A percentile compares a stretch with the other conserved stretches of the same genome.
These are phyloP conservation scores for Scytalidium sp. DNA, from an alignment of 2,329 filamentous ascomycete genomes.

Conservation along the genomic window DNA sequence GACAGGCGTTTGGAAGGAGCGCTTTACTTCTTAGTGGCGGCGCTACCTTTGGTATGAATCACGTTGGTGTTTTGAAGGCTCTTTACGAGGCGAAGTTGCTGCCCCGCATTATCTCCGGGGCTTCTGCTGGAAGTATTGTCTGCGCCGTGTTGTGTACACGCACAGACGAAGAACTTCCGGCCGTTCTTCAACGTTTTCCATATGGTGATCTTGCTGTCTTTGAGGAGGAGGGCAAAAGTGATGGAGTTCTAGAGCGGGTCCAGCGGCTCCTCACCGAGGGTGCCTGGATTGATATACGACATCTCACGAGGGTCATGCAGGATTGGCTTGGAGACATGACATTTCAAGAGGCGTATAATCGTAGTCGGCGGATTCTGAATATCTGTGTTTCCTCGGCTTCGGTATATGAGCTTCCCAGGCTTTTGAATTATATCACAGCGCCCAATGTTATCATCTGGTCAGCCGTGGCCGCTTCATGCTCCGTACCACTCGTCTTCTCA, in stretches of 20 bases:
- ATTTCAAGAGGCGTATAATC: constrained; percentile 93
- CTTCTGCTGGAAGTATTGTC: constrained; percentile 69
- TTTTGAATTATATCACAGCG: constrained; percentile 90
- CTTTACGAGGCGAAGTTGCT: constrained; percentile 60
- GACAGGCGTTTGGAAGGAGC: constrained; percentile 64
- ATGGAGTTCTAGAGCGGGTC: constrained; percentile 66
- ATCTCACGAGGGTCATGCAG: constrained; percentile 79
- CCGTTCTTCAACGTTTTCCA: constrained; percentile 55
- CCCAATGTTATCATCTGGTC: constrained; percentile 97
- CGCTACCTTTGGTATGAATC: constrained; percentile 70
- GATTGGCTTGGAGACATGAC: constrained; percentile 82
- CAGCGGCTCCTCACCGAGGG: constrained; percentile 76
- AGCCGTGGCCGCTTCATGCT: constrained; percentile 93
- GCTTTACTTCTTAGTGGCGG: constrained; percentile 66
- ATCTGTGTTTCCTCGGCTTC: constrained; percentile 89
- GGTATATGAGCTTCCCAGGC: constrained; percentile 78
- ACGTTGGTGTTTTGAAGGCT: constrained; percentile 67
- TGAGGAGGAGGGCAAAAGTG: constrained; percentile 52
- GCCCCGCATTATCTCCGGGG: constrained; percentile 66
- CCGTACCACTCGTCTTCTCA: constrained; percentile 82
- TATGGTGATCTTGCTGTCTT: constrained; percentile 64
- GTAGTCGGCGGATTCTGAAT: constrained; percentile 88
- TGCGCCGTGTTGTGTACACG: constrained; percentile 61
- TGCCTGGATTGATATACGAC: constrained; percentile 78
- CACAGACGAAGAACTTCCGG: constrained; percentile 61